Conservation (phyloP, 208 protist species). For the Leishmania tarentolae region DNA sequence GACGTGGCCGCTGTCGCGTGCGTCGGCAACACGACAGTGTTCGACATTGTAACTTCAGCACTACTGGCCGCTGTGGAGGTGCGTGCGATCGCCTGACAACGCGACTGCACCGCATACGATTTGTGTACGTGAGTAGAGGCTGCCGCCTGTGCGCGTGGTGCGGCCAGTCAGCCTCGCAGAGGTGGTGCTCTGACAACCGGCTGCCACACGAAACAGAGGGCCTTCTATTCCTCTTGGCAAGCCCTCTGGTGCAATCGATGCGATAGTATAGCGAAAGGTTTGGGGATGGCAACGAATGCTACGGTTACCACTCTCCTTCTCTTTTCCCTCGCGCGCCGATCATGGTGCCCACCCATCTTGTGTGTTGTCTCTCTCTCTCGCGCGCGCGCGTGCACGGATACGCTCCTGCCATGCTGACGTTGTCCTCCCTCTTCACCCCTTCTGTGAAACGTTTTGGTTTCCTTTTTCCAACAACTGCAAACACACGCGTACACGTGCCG, state of each 20-base stretch:
- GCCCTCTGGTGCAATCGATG: neutral
- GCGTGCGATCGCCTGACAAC: slow-evolving; percentile 2
- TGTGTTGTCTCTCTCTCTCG: neutral
- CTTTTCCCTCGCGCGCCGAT: neutral
- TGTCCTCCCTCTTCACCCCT: neutral
- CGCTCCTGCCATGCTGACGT: neutral
- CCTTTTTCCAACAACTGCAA: neutral
- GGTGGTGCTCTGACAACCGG: neutral
- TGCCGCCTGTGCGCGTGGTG: neutral
- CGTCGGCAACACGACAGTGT: slow-evolving; percentile 23
- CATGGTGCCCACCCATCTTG: neutral
- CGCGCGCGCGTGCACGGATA: neutral
- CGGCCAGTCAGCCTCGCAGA: neutral
- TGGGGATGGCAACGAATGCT: neutral
- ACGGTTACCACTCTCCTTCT: neutral
- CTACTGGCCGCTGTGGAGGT: slow-evolving; percentile 46
- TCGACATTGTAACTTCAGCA: slow-evolving; percentile 52
- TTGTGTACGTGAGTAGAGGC: neutral
- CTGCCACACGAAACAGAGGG: neutral
- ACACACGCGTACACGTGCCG: neutral
- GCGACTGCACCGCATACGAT: too few species aligned
- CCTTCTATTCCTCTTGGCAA: neutral
- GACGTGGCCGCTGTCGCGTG: slow-evolving; percentile 51
- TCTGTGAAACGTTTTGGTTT: neutral
- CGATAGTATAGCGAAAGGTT: neutral